These are phyloP conservation scores for Coelastrella sp. DNA, from an alignment of 139 green algal species.

Conservation along the genomic window DNA sequence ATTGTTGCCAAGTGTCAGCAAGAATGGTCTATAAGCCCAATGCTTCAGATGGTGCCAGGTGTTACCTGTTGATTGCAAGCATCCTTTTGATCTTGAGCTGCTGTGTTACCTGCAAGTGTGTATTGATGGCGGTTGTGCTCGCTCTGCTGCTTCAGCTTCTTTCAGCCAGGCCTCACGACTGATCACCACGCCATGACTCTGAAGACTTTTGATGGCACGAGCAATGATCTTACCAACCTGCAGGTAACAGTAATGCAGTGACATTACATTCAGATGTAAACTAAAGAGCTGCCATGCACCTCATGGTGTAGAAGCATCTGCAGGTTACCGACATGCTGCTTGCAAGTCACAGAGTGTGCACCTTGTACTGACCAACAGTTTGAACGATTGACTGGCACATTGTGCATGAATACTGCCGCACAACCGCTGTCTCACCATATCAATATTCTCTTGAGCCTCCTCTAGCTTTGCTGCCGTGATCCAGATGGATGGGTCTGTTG, in stretches of 20 bases:
- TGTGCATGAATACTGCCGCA: not conserved
- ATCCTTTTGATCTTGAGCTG: too few relatives aligned
- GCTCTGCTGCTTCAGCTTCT: constrained; percentile 87
- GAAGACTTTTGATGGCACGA: constrained; percentile 57
- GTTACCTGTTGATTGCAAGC: too few relatives aligned
- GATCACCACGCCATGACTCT: constrained; percentile 89
- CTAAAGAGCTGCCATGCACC: too few relatives aligned
- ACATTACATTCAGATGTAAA: too few relatives aligned
- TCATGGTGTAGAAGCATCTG: not conserved
- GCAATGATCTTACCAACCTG: constrained; percentile 63
- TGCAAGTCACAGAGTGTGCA: too few relatives aligned
- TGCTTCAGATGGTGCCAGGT: too few relatives aligned
- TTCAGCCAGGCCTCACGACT: constrained; percentile 91
- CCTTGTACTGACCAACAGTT: too few relatives aligned
- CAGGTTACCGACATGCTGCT: too few relatives aligned
- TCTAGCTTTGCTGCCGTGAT: constrained; percentile 97
- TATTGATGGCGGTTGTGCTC: constrained; percentile 68
- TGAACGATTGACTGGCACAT: too few relatives aligned
- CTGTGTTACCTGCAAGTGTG: constrained; percentile 72
- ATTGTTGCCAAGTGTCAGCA: too few relatives aligned
- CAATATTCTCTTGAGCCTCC: constrained; percentile 88
- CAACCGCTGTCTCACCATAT: constrained; percentile 66
- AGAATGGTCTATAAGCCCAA: too few relatives aligned
- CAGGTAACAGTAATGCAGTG: too few relatives aligned
- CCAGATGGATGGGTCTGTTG: constrained; percentile 93